A percentile compares a stretch with the other conserved stretches of the same genome.
These are phyloP conservation scores for Exobasidium rhododendri DNA, from an alignment of 1,284 basidiomycete genomes.

Conservation along the genomic window DNA sequence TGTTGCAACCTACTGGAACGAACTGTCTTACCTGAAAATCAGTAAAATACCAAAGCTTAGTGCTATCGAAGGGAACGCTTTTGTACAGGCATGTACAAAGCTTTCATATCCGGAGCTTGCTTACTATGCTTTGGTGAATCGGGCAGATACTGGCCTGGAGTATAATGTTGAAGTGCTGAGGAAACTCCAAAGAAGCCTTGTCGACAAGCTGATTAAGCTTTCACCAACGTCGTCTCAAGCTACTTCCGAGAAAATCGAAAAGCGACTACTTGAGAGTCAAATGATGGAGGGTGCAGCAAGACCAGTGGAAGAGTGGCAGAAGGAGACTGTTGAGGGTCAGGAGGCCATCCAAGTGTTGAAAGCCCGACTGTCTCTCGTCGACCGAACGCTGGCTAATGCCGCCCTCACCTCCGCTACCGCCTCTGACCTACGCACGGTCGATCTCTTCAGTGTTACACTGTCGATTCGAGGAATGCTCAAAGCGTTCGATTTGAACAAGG, in stretches of 20 bases:
- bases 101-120: background rate
- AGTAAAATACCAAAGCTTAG: background rate
- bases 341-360: background rate
- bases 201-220: background rate
- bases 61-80: background rate
- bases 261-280: background rate
- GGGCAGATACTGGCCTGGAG: background rate
- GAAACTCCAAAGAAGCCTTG: background rate
- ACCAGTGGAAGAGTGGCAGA: background rate
- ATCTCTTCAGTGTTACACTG: background rate
- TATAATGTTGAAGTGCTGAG: background rate
- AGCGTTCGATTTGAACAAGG: background rate
- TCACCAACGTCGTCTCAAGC: background rate
- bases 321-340: too few species aligned
- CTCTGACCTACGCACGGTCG: background rate
- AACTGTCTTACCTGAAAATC: background rate
- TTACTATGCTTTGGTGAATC: background rate
- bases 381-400: background rate
- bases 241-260: background rate
- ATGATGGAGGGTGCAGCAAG: background rate
- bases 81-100: background rate
- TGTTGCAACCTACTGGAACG: background rate
- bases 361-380: background rate
- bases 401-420: background rate
- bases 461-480: background rate